Conservation (phyloP, 1,139 yeast species). For the Tardiomyces digboiensis region DNA sequence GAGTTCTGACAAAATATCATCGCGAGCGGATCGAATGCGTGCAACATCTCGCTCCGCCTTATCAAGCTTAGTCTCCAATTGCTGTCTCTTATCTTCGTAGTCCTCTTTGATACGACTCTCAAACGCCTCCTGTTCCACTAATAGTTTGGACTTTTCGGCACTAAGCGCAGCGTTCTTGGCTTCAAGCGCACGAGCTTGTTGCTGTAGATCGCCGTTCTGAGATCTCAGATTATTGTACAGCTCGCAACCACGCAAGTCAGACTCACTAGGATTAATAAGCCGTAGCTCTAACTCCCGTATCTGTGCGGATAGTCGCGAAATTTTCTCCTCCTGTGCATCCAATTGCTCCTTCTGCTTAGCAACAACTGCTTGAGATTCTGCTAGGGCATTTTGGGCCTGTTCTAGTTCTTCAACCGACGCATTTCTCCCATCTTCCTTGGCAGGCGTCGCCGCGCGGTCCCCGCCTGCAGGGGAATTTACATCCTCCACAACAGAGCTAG, state of each 20-base stretch:
- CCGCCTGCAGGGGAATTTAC: not conserved
- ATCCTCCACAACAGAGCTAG: not conserved
- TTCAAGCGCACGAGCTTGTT: constrained; percentile 8
- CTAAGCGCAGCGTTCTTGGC: constrained; percentile 28
- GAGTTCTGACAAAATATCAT: constrained; percentile 63
- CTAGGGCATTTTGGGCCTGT: constrained; percentile 12
- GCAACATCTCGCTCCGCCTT: constrained; percentile 65
- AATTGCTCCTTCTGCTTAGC: constrained; percentile 21
- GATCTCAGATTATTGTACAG: constrained; percentile 22
- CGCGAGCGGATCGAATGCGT: constrained; percentile 75
- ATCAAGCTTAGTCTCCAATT: constrained; percentile 35
- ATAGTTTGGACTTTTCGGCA: constrained; percentile 24
- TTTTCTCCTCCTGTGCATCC: constrained; percentile 16
- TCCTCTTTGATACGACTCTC: constrained; percentile 34
- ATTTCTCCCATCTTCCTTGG: not conserved
- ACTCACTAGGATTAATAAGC: constrained; percentile 27
- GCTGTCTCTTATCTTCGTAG: constrained; percentile 33
- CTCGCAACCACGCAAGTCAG: constrained; percentile 32
- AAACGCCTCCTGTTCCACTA: constrained; percentile 22
- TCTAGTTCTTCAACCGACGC: constrained; percentile 6
- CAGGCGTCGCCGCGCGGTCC: not conserved
- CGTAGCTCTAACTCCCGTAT: constrained; percentile 29
- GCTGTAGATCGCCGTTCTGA: constrained; percentile 17
- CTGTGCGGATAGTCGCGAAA: constrained; percentile 15
- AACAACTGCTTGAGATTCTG: constrained; percentile 21